Evolutionary conservation across 1,139 yeast genomes (phyloP).

Genomic region (Blastobotrys serpentis): DNA sequence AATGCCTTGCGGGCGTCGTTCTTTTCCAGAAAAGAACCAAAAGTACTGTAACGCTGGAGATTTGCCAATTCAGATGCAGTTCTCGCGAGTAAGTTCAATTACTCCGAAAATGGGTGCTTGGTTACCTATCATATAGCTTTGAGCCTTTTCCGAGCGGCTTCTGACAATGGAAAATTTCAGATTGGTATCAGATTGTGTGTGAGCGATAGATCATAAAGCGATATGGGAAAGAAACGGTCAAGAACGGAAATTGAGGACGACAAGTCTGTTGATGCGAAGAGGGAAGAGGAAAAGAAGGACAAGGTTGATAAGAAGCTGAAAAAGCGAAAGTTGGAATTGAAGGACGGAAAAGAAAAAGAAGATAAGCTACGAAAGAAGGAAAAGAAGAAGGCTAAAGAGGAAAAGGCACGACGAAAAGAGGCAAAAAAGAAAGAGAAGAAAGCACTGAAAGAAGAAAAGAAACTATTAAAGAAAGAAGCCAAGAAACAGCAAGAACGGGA

Average conservation of each 20-base stretch:
- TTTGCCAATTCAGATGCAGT: too few species aligned
- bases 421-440: slow-evolving; percentile 11
- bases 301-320: slow-evolving; percentile 14
- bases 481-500: slow-evolving; percentile 9
- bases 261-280: slow-evolving; percentile 1
- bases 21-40: too few species aligned
- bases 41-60: too few species aligned
- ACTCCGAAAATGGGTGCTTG: too few species aligned
- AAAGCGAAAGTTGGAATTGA: slow-evolving; percentile 12
- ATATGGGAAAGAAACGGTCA: not conserved
- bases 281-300: slow-evolving; percentile 14
- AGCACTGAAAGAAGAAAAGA: slow-evolving; percentile 17
- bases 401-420: slow-evolving; percentile 10
- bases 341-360: slow-evolving; percentile 7
- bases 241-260: not conserved
- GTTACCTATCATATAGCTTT: not conserved
- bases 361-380: slow-evolving; percentile 8
- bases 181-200: not conserved
- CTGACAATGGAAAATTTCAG: not conserved
- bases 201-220: too few species aligned
- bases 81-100: too few species aligned
- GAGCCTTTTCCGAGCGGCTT: not conserved
- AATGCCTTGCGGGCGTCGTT: too few species aligned
- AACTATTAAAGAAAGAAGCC: slow-evolving; percentile 12
- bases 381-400: slow-evolving; percentile 10